These are phyloP conservation scores for Termitomyces sp. DNA, from an alignment of 768 basidiomycete species.

Conservation along the genomic window DNA sequence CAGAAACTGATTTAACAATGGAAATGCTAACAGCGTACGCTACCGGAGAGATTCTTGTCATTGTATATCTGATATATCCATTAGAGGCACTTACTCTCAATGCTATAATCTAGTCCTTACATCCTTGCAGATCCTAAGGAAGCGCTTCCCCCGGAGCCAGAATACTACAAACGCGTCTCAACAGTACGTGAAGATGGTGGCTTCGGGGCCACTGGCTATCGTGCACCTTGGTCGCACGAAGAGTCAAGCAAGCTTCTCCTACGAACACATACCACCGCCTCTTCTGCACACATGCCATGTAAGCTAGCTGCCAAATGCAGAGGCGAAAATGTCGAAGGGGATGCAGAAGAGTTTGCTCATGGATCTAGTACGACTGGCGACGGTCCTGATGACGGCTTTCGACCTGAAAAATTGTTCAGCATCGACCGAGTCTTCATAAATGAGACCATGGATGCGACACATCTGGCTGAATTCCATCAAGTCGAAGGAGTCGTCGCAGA, in stretches of 20 bases:
- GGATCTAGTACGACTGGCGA: no score
- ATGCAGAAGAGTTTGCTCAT: no score
- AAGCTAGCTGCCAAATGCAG: no score
- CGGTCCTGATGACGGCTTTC: no score
- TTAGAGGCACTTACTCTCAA: constrained; percentile 63
- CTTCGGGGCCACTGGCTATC: constrained; percentile 93
- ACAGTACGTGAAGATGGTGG: constrained; percentile 83
- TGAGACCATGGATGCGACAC: no score
- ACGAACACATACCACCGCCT: no score
- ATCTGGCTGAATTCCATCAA: no score
- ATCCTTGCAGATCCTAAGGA: constrained; percentile 63
- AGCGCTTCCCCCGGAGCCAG: constrained; percentile 70
- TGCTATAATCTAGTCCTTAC: not conserved
- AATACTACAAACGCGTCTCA: constrained; percentile 85
- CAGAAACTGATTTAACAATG: constrained; percentile 92
- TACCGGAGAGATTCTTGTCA: not conserved
- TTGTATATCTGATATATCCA: not conserved
- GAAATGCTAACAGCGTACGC: constrained; percentile 93
- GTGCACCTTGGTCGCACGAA: constrained; percentile 91
- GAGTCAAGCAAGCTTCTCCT: constrained; percentile 94
- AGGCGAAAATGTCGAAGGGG: no score
- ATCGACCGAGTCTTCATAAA: no score
- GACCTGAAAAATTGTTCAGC: no score
- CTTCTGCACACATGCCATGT: no score
- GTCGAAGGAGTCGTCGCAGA: no score